Conservation (phyloP, 2,329 filamentous ascomycete genomes). For the Cytospora chrysosperma region DNA sequence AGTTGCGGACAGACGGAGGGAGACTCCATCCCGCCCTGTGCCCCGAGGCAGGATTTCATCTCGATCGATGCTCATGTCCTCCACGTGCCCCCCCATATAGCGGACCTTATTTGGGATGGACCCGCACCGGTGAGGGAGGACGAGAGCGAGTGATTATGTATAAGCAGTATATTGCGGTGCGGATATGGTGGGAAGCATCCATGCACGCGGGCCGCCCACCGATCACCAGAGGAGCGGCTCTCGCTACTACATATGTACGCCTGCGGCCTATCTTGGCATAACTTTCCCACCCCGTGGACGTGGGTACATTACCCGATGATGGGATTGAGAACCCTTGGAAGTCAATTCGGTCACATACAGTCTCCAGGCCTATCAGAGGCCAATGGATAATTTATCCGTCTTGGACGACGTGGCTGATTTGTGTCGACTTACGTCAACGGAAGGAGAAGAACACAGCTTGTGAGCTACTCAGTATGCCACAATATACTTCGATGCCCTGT, state of each 20-base stretch:
- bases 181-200: constrained; percentile 1
- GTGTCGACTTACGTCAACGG: too few species aligned
- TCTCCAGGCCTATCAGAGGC: too few species aligned
- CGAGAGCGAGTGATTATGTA: not conserved
- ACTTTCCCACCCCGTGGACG: not conserved
- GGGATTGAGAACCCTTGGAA: too few species aligned
- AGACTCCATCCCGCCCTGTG: not conserved
- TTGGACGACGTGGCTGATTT: not conserved
- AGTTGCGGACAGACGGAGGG: not conserved
- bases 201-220: constrained; percentile 9
- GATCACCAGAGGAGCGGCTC: not conserved
- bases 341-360: too few species aligned
- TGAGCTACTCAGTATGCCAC: too few species aligned
- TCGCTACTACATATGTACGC: not conserved
- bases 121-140: not conserved
- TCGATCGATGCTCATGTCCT: not conserved
- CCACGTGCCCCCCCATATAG: too few species aligned
- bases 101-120: too few species aligned
- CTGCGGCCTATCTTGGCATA: constrained; percentile 4
- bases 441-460: too few species aligned
- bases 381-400: too few species aligned
- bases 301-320: not conserved
- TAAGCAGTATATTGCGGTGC: too few species aligned
- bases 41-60: not conserved
- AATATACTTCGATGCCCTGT: too few species aligned